These are phyloP conservation scores for Ophiostoma quercus DNA, from an alignment of 2,329 filamentous ascomycete genomes.

Conservation along the genomic window DNA sequence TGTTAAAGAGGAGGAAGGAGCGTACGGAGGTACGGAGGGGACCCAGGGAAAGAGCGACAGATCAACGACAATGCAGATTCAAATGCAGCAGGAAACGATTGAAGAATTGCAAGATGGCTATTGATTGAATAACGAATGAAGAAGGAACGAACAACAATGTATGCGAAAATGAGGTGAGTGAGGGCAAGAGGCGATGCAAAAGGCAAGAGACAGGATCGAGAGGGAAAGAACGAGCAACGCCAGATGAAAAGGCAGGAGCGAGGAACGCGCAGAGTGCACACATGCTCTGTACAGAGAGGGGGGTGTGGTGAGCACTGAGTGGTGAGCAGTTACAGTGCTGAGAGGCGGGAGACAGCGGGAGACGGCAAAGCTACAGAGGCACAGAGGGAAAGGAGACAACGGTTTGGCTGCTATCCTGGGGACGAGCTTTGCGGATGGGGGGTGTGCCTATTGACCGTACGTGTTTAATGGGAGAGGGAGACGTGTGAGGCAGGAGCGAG, in stretches of 20 bases:
- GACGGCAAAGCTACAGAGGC: not conserved
- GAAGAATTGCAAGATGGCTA: not conserved
- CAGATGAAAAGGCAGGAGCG: slow-evolving; percentile 4
- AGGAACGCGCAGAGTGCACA: not conserved
- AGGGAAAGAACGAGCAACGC: not conserved
- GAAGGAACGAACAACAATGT: not conserved
- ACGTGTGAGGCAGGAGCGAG: not conserved
- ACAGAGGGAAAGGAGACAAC: not conserved
- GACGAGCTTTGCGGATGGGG: slow-evolving; percentile 18
- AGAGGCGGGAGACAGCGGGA: not conserved
- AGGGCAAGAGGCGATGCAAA: not conserved
- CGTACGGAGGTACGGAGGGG: not conserved
- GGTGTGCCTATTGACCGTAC: slow-evolving; percentile 7
- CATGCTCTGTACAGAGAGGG: not conserved
- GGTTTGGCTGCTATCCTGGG: slow-evolving; percentile 21
- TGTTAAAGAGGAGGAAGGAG: slow-evolving; percentile 4
- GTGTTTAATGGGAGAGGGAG: slow-evolving; percentile 6
- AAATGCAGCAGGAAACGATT: not conserved
- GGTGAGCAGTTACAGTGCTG: not conserved
- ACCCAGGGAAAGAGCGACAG: not conserved
- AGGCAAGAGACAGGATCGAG: not conserved
- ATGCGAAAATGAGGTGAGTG: not conserved
- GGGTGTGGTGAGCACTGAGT: not conserved
- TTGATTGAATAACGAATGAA: not conserved
- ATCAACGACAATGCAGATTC: not conserved